phyloP scores from a whole-genome alignment of 495 filamentous ascomycete genomes.

The Sordaria brevicollis region DNA sequence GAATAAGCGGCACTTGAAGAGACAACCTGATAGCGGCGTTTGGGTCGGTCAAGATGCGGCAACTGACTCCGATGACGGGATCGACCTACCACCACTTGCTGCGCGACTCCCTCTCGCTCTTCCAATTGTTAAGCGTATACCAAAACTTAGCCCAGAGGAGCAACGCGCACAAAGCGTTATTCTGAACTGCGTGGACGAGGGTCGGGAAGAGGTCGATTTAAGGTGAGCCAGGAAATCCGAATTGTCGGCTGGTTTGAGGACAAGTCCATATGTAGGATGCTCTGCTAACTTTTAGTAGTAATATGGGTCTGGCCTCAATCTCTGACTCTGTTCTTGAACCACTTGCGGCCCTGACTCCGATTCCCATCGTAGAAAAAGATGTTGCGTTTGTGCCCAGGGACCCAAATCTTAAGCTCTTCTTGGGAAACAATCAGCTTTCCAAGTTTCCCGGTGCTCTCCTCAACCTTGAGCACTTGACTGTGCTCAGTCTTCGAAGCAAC shows the following conservation, averaged over 20 bases:
- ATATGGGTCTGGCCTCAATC: constrained; percentile 22
- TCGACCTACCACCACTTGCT: constrained; percentile 14
- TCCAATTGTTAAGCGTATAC: neutral
- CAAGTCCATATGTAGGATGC: neutral
- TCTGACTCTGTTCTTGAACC: constrained; percentile 42
- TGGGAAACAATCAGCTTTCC: constrained; percentile 50
- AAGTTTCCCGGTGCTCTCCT: constrained; percentile 41
- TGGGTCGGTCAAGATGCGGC: constrained; percentile 60
- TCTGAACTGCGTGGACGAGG: constrained; percentile 48
- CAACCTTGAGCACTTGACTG: constrained; percentile 46
- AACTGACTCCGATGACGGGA: constrained; percentile 30
- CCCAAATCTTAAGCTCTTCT: constrained; percentile 52
- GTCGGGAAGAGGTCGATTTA: constrained; percentile 52
- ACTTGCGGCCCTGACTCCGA: constrained; percentile 47
- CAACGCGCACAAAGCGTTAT: constrained; percentile 28
- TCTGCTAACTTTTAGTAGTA: constrained; percentile 15
- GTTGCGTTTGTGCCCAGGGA: constrained; percentile 28
- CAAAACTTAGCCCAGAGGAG: constrained; percentile 19
- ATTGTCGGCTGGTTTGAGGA: neutral
- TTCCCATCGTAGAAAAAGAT: constrained; percentile 29
- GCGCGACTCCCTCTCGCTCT: constrained; percentile 1
- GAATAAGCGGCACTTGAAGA: constrained; percentile 45
- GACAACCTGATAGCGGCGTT: constrained; percentile 72
- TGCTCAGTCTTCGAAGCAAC: constrained; percentile 67
- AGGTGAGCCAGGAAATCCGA: constrained; percentile 38